A percentile compares a stretch with the other conserved stretches of the same genome.
These are phyloP conservation scores for Erigeron philadelphicus DNA, from an alignment of 140 eudicot genomes.

Conservation along the genomic window DNA sequence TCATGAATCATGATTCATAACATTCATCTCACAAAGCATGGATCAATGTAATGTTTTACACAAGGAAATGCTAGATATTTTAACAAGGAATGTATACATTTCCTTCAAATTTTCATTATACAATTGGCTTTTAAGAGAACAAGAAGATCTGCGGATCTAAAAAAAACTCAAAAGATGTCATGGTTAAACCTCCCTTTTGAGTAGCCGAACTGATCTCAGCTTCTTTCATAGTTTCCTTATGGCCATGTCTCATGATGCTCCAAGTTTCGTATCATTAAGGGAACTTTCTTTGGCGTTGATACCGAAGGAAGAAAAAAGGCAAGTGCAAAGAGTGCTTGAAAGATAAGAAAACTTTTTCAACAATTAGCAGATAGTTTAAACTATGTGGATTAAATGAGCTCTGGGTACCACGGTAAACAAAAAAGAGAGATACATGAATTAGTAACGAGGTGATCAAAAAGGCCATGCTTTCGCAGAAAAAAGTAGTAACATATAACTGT, in stretches of 20 bases:
- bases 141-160: slow-evolving; percentile 3
- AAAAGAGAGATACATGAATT: neutral
- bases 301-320: slow-evolving; percentile 3
- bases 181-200: neutral
- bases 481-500: neutral
- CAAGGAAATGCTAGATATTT: neutral
- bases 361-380: neutral
- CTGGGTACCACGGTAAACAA: neutral
- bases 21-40: neutral
- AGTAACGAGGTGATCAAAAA: neutral
- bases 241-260: neutral
- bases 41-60: neutral
- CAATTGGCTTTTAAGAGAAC: neutral
- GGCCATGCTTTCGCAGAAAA: neutral
- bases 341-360: neutral
- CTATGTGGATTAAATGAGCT: neutral
- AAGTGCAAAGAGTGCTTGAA: neutral
- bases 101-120: neutral
- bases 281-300: neutral
- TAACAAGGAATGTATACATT: neutral
- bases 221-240: neutral
- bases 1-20: too few relatives aligned
- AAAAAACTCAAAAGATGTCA: neutral
- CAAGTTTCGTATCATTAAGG: neutral
- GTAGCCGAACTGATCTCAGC: neutral